Conservation (phyloP, 768 basidiomycete species). For the Tulasnella sp. region DNA sequence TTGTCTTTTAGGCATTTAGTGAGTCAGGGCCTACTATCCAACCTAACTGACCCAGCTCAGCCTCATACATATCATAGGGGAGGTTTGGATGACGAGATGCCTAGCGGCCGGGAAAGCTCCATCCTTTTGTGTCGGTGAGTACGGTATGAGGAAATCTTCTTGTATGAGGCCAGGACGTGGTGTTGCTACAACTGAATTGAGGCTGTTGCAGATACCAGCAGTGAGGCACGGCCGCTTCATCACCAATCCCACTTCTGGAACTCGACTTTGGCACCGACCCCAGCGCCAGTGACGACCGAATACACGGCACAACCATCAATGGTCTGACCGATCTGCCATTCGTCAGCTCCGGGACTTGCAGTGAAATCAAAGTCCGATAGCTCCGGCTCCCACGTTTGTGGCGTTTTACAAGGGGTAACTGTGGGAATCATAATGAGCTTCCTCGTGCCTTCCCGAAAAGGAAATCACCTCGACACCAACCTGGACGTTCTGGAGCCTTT, state of each 20-base stretch:
- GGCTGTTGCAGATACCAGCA: too few species aligned
- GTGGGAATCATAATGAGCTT: not conserved
- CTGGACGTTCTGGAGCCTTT: not conserved
- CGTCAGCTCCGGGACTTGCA: not conserved
- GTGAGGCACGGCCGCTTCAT: not conserved
- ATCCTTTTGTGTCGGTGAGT: too few species aligned
- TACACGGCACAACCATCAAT: not conserved
- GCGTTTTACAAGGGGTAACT: not conserved
- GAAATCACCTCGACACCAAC: not conserved
- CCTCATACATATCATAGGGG: too few species aligned
- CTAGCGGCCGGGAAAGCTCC: too few species aligned
- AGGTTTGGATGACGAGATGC: too few species aligned
- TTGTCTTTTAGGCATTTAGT: too few species aligned
- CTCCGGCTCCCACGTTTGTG: not conserved
- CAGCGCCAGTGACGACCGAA: not conserved
- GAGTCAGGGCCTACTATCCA: not conserved
- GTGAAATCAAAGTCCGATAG: not conserved
- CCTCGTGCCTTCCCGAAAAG: not conserved
- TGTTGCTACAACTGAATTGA: too few species aligned
- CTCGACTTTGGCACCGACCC: not conserved
- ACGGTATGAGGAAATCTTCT: too few species aligned
- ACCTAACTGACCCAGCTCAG: too few species aligned
- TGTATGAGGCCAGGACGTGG: too few species aligned
- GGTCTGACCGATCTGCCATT: slow-evolving; percentile 2
- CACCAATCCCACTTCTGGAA: slow-evolving; percentile 7